Base-by-base conservation (phyloP, 1,284 basidiomycete species). In the Trichosporon ovoides region DNA sequence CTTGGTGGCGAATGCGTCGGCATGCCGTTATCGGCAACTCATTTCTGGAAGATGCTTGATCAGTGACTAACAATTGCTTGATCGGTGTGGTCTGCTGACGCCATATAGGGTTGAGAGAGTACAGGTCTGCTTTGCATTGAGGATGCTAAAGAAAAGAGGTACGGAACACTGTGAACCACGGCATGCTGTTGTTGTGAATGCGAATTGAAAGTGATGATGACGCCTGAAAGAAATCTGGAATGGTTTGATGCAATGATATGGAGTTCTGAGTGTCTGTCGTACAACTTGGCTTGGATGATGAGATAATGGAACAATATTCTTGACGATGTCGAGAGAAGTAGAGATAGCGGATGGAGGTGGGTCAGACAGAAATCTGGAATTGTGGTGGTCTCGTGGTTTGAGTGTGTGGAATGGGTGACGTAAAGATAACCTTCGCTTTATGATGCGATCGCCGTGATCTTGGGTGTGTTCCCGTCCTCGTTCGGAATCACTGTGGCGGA, bases 211-310 rank as follows among this genome's bases (percentile, higher is more conserved):
- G 6, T n/a, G 43, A 48, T 48, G 43, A n/a, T n/a, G 24, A 48
- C 12, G 28, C n/a, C 22, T n/a, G n/a, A n/a, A 31, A 20, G 20
- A 20, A 24, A 48, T 48, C 28, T 28, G 43, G 43, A 48, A 48
- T 48, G 20, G 6, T 43, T 11, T n/a, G n/a, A 20, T 43, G 14
- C 28, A 22, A 4, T 11, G 16, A 13, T 48, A 16, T 28, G 28
- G 43, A 16, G 22, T 28, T 48, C 28, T 9, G 14, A 16, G 40
- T 14, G 40, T 20, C 3, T 48, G 24, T 48, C 43, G 43, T 48
- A 48, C 43, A 48, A 48, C 43, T 48, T 48, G 43, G 43, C 24
- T 7, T 48, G 43, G 19, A 48, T 48, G 43, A 48, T 48, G 43
- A 48, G 43, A 48, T 48, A 48, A 48, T 48, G 43, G 24, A 48